Evolutionary conservation across 2,329 filamentous ascomycete genomes (phyloP), one percentile per base, ranked within the genome.

Genomic region (Diaporthe eres): DNA sequence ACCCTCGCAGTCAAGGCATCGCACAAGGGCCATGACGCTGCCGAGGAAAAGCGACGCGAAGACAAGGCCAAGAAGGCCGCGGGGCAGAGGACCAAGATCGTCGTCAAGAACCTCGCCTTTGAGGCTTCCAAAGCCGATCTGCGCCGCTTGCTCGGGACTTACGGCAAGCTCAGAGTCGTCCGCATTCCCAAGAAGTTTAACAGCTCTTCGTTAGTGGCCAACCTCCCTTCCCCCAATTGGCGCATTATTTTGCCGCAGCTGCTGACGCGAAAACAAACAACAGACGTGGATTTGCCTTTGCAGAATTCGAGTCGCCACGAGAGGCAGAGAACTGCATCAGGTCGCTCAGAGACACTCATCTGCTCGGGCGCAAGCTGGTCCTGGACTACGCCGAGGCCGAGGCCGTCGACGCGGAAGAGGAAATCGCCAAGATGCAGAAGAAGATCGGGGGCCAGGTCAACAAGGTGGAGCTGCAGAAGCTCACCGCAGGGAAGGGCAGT

Each of bases 71-170:
- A 95, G 88, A 97, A 96, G 85, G 86, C 91, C 70, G 92, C 94
- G 34, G 90, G 90, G 22, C 91, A 92, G 82, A 91, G 92, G 79
- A 98, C 96, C 65, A 98, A 98, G 89, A 94, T 99, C 82, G 93
- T 98, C 85, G 94, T 99, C 87, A 99, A 98, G 89, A 99, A 99
- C 87, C 87, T 99, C 85, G 96, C 97, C 28, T 99, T 99, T 87
- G 95, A 98, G 87, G 94, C 94, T 67, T 94, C 92, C 72, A 98
- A 98, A 88, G 97, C 97, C 84, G 97, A 99, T 83, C 90, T 99
- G 75, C 92, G 95, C 78, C 89, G 93, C 72, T 89, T 98, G 57
- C 96, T 98, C 83, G 92, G 94, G 77, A 92, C 95, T 49, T 98
- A 98, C 85, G 97, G 97, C 61, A 94, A 98, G 83, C 91, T 99